Evolutionary conservation across 2,329 filamentous ascomycete species (phyloP), one percentile per base, ranked within the genome.

Genomic region (Botrytis fabae): DNA sequence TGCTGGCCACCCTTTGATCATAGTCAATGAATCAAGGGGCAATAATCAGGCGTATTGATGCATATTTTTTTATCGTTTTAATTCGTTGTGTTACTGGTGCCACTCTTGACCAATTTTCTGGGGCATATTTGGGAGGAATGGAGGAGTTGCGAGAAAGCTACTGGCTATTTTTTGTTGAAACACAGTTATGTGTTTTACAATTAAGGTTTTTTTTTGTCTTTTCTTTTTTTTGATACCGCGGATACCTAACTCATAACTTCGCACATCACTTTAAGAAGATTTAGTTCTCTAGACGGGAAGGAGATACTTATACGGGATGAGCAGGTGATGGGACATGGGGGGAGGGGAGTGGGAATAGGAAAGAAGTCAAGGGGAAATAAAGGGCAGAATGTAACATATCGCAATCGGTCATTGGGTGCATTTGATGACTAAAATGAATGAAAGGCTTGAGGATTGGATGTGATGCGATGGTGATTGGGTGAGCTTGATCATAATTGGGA

Each of bases 21-120:
- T n/a, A 68, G 48, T 40, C 64, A 42, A 68, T 42, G 48, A 48
- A 57, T 57, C n/a, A n/a, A 57, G 35, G 40, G 64, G 35, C 48
- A 57, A 68, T 57, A 68, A 57, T 57, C 35, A 68, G 65, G 65
- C 65, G 65, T 57, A 68, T 42, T 57, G 25, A 68, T 68, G 65
- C 65, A 68, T 48, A 68, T 68, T 68, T 57, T 57, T 57, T 42
- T n/a, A 42, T 68, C 35, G 35, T 68, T 68, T 68, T 68, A 9
- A 20, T 68, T 68, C 65, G 12, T 68, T 38, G 18, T 54, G 25
- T 68, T 68, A 42, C 35, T 42, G 35, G 65, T 68, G 65, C 65
- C 35, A 68, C 35, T 68, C 48, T 68, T 68, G 65, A 68, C 38
- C 20, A 57, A 57, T 57, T 40, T 42, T n/a, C 16, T 28, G 25